Evolutionary conservation across 768 basidiomycete species (phyloP).

Genomic region (Termitomyces sp.): DNA sequence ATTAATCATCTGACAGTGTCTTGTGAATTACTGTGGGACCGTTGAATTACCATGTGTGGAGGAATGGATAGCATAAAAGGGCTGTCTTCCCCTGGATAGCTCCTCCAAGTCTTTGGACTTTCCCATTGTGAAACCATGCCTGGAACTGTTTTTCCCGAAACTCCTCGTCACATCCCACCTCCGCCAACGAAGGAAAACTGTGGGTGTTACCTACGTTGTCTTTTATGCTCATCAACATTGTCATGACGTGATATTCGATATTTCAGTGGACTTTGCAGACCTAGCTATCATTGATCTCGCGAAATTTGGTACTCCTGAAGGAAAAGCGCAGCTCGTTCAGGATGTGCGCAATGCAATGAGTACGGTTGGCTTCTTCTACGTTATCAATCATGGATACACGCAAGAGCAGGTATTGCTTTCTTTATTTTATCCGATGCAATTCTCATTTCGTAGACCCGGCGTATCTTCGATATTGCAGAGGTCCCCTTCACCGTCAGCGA

Average conservation of each 20-base stretch:
- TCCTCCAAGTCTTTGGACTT: not conserved
- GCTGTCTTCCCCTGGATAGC: not conserved
- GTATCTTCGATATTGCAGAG: constrained; percentile 46
- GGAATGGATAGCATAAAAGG: not conserved
- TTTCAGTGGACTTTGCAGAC: constrained; percentile 41
- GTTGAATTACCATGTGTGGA: not conserved
- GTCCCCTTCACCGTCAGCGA: constrained; percentile 37
- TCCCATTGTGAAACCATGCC: constrained; percentile 24
- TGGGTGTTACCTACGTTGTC: not conserved
- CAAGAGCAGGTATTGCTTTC: constrained; percentile 32
- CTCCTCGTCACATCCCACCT: constrained; percentile 33
- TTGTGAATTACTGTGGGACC: not conserved
- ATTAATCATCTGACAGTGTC: not conserved
- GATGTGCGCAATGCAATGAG: constrained; percentile 47
- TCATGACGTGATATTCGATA: not conserved
- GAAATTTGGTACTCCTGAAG: constrained; percentile 35
- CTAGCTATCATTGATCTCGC: constrained; percentile 56
- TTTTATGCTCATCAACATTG: too few species aligned
- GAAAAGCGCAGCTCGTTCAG: constrained; percentile 34
- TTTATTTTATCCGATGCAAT: not conserved
- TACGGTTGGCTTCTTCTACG: constrained; percentile 45
- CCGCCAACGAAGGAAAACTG: constrained; percentile 17
- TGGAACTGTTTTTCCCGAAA: constrained; percentile 28
- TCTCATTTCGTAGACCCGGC: constrained; percentile 30
- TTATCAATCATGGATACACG: constrained; percentile 48